These are phyloP conservation scores for Aspergillus bertholletiae DNA, from an alignment of 495 filamentous ascomycete species.

Conservation along the genomic window DNA sequence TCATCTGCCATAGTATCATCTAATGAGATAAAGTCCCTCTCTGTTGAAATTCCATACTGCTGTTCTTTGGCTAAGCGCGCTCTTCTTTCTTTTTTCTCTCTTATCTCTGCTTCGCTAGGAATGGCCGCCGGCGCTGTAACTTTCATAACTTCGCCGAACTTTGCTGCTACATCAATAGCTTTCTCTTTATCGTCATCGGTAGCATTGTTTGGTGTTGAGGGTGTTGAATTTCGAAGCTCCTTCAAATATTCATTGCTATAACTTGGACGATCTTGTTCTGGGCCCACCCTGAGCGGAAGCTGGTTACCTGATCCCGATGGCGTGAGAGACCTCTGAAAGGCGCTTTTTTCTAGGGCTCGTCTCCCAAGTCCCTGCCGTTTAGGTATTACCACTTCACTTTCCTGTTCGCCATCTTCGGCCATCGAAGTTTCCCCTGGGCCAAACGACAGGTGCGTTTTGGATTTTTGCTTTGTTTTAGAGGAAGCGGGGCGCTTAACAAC, in stretches of 20 bases:
- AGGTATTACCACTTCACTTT: constrained; percentile 57
- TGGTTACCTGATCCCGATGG: constrained; percentile 38
- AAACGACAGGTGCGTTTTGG: constrained; percentile 72
- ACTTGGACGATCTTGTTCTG: constrained; percentile 68
- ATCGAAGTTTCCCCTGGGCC: constrained; percentile 57
- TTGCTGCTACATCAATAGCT: constrained; percentile 64
- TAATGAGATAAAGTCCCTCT: constrained; percentile 77
- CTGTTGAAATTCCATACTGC: constrained; percentile 58
- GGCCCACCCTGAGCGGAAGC: constrained; percentile 52
- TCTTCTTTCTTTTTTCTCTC: constrained; percentile 86
- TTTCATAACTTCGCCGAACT: constrained; percentile 54
- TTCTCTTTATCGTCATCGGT: constrained; percentile 49
- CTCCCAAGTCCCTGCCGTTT: constrained; percentile 70
- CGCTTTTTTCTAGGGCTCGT: constrained; percentile 68
- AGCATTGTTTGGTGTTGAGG: constrained; percentile 65
- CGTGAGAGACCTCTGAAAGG: constrained; percentile 49
- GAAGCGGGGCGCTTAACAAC: constrained; percentile 38
- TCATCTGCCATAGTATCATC: constrained; percentile 53
- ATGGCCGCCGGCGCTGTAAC: constrained; percentile 47
- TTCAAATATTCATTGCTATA: constrained; percentile 87
- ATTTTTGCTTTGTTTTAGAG: constrained; percentile 60
- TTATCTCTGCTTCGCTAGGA: constrained; percentile 83
- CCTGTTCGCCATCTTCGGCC: constrained; percentile 50
- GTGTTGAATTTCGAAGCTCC: constrained; percentile 78
- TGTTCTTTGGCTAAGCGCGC: constrained; percentile 73